Base-by-base conservation (phyloP, 2,329 filamentous ascomycete genomes). In the Fusarium coicis region DNA sequence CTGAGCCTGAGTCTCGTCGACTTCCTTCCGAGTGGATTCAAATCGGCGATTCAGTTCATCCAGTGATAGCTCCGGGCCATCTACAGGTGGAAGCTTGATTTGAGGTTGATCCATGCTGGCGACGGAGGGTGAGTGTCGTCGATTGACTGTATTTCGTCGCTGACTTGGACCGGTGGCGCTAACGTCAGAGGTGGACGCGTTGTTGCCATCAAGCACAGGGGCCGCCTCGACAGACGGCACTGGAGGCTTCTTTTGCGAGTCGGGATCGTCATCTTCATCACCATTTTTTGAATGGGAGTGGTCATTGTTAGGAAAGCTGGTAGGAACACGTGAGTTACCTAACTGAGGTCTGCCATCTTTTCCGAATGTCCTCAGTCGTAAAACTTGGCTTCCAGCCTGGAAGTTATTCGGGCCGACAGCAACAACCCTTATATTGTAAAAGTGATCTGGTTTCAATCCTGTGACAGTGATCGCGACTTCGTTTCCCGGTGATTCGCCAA, bases 381-480 rank as follows among this genome's bases (percentile, higher is more conserved):
- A 91, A 42, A 97, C 90, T 10, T 91, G 88, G 81, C 96, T 98
- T 42, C 94, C 93, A 2, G 95, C 94, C 79, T 97, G 94, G 78
- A 98, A 98, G 81, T 96, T 97, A 75, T 95, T 94, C 36, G 92
- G 90, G 54, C 96, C 97, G 60, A 98, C 93, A 43, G 96, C 94
- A 75, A 98, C 93, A 60, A 98, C 94, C 68, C 96, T 92, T 34
- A 99, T 92, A 74, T 97, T 97, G 83, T 98, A 98, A 78, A 95
- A 97, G 77, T 93, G 93, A 73, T 93, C 91, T 1, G 96, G 95
- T 76, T 93, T 92, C 12, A 99, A 87, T 43, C 95, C 94, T 37
- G 93, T 95, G 62, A 99, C 95, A 50, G 93, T 95, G 59, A 98
- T 95, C n/a, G 94, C 82, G 46, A 81, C 79, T 58, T 84, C 82